These are phyloP conservation scores for Suhomyces tanzawaensis DNA, from an alignment of 805 yeast genomes.

Conservation along the genomic window DNA sequence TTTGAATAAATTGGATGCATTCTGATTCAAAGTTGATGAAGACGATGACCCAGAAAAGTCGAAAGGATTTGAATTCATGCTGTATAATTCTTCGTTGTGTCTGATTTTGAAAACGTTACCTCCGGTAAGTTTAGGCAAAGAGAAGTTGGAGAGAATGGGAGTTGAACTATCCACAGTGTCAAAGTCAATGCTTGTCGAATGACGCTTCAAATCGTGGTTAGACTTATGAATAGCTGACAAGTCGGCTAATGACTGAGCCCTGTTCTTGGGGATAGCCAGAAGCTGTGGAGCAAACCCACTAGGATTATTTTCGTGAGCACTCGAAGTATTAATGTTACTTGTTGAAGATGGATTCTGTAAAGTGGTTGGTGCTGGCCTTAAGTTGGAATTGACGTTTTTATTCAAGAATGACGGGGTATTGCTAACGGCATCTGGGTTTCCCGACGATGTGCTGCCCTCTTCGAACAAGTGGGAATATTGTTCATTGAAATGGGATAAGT, in stretches of 20 bases:
- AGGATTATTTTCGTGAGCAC: neutral
- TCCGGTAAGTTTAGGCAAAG: conserved; percentile 44
- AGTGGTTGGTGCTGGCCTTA: conserved; percentile 1
- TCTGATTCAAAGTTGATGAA: conserved; percentile 9
- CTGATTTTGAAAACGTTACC: conserved; percentile 36
- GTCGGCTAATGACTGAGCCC: conserved; percentile 19
- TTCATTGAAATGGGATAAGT: conserved; percentile 36
- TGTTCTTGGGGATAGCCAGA: conserved; percentile 7
- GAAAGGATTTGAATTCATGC: conserved; percentile 10
- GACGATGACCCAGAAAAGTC: conserved; percentile 11
- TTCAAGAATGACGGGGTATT: conserved; percentile 2
- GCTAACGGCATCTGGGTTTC: neutral
- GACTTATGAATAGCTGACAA: conserved; percentile 12
- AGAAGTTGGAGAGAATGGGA: conserved; percentile 51
- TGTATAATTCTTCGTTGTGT: conserved; percentile 50
- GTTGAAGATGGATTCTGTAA: conserved; percentile 6
- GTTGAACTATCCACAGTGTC: conserved; percentile 18
- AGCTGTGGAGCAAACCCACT: conserved; percentile 12
- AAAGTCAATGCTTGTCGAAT: conserved; percentile 10
- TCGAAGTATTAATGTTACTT: neutral
- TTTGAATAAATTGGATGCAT: conserved; percentile 14
- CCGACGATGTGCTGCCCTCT: conserved; percentile 14
- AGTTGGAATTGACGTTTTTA: neutral
- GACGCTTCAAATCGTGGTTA: conserved; percentile 9
- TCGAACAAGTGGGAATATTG: conserved; percentile 18